Evolutionary conservation across 139 green algal species (phyloP).

Genomic region (Spirogloea muscicola): DNA sequence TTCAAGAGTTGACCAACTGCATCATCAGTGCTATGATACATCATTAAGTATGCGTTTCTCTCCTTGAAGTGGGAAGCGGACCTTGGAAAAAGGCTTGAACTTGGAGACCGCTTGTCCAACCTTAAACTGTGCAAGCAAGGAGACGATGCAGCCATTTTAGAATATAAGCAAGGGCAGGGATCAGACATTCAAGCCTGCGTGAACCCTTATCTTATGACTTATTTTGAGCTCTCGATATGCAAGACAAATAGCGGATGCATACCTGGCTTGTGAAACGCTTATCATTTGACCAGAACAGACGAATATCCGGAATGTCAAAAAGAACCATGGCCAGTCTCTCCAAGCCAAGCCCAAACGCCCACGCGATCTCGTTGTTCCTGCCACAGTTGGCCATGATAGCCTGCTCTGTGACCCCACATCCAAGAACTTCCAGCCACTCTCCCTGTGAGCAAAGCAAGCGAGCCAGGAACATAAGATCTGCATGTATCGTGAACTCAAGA

Average conservation of each 20-base stretch:
- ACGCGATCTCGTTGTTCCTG: constrained; percentile 63
- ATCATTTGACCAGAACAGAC: constrained; percentile 91
- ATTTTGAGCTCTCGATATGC: too few species aligned
- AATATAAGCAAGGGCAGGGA: too few species aligned
- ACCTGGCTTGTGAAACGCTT: constrained; percentile 83
- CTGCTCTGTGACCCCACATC: constrained; percentile 94
- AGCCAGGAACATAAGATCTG: not conserved
- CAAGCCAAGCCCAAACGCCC: constrained; percentile 91
- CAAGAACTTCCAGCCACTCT: constrained; percentile 97
- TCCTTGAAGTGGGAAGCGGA: not conserved
- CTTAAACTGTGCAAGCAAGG: constrained; percentile 55
- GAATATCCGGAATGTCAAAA: constrained; percentile 98
- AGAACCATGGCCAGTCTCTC: constrained; percentile 97
- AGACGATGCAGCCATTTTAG: too few species aligned
- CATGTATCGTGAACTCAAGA: not conserved
- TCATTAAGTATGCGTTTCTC: too few species aligned
- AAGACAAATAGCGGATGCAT: too few species aligned
- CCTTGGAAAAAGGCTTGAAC: constrained; percentile 95
- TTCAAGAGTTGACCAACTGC: too few species aligned
- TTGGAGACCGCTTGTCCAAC: constrained; percentile 58
- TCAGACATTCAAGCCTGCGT: too few species aligned
- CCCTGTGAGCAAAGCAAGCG: constrained; percentile 24
- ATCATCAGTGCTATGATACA: too few species aligned
- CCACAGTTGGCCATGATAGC: constrained; percentile 73
- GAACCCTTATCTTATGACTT: too few species aligned